Evolutionary conservation across 345 rosid species (phyloP).

Genomic region (Adansonia digitata): DNA sequence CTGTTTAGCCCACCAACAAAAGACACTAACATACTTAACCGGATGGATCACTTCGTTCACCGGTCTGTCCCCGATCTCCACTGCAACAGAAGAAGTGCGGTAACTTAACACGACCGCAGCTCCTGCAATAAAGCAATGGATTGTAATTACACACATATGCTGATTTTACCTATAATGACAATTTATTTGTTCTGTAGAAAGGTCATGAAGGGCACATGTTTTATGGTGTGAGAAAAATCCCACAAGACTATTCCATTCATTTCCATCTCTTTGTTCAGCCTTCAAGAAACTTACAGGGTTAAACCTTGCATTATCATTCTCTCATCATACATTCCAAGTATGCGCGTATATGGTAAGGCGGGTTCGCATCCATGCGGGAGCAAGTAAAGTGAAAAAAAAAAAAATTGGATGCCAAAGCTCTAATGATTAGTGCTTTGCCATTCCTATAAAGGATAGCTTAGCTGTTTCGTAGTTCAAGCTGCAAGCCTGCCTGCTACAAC

Average conservation of each 20-base stretch:
- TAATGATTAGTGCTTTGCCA: neutral
- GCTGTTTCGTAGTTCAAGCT: too few species aligned
- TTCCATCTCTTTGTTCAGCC: neutral
- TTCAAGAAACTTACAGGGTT: neutral
- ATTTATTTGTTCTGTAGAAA: neutral
- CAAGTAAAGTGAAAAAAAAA: neutral
- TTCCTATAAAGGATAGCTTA: neutral
- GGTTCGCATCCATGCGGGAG: neutral
- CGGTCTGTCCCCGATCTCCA: slow-evolving; percentile 47
- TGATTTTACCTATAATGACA: neutral
- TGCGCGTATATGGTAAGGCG: neutral
- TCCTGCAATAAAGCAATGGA: slow-evolving; percentile 38
- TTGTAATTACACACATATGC: neutral
- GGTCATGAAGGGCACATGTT: neutral
- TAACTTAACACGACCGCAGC: slow-evolving; percentile 81
- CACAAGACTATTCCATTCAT: neutral
- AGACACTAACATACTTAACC: neutral
- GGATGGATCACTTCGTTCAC: slow-evolving; percentile 16
- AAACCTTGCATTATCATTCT: neutral
- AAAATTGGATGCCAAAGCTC: neutral
- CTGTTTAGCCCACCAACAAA: neutral
- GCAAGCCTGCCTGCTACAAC: too few species aligned
- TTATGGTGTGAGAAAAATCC: neutral
- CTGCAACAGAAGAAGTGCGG: slow-evolving; percentile 98
- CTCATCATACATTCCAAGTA: neutral